Evolutionary conservation across 768 basidiomycete genomes (phyloP), one percentile per base, ranked within the genome.

Genomic region (Obba rivulosa): DNA sequence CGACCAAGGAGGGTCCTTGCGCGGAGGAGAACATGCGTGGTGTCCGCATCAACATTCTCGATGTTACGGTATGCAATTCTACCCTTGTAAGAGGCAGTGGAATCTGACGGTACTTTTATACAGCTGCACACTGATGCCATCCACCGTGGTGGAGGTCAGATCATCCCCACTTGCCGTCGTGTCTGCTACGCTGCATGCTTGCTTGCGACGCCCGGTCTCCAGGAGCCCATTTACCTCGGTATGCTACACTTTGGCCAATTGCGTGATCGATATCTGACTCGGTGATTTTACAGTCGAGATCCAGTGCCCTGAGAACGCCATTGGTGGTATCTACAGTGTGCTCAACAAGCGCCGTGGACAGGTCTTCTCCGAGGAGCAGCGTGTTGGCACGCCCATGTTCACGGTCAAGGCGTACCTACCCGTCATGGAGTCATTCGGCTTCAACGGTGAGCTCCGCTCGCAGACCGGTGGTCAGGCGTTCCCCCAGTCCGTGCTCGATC

Each of bases 11-110:
- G 71, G 92, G 92, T 79, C 94, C 90, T 59, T 83, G 87, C 62
- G 85, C 85, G 46, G 96, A 98, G 66, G 96, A 99, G 79, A 92
- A 87, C 69, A 95, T 99, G 94, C 92, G 96, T 75, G 94, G 94
- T 74, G 79, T 95, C 62, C 91, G 96, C 54, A 75, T 92, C 75
- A 98, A 99, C 75, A 77, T 98, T 51, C 75, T 95, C 55, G 93
- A 96, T 80, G 94, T 96, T 51, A 93, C 91, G 54, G 92, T 89
- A 70, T 55, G 83, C 70, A 39, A 34, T 31, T 16, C 23, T 34
- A 45, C 3, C 18, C 8, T 10, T 20, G 38, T 45, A 50, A 47
- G 31, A 22, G 20, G 36, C n/a, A 3, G 41, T n/a, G n/a, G n/a
- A n/a, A n/a, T n/a, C n/a, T 41, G 46, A 20, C 41, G 25, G 23